Evolutionary conservation across 495 filamentous ascomycete genomes (phyloP), one percentile per base, ranked within the genome.

Genomic region (Penicillium bialowiezense): DNA sequence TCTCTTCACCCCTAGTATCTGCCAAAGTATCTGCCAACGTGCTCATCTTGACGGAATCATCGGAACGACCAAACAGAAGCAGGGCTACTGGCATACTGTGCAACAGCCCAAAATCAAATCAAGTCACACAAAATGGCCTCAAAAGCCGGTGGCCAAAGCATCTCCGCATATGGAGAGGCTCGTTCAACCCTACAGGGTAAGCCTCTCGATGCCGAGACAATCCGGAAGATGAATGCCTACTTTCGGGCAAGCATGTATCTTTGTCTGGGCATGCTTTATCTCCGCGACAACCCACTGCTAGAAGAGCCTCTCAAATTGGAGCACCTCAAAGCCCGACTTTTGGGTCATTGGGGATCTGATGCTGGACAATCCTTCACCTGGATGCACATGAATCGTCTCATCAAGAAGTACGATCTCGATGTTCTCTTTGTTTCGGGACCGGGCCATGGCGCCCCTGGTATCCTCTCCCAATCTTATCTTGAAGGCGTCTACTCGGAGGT

Each of bases 331-430:
- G 74, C 75, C 31, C 81, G 86, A 19, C 73, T 88, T 2, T 73
- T 89, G 6, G 86, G 86, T 20, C 86, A 89, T 60, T 89, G 86
- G 75, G 86, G 86, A 44, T 85, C 82, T 6, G 84, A 86, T 41
- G 82, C 86, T 13, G 86, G 85, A 23, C 86, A 88, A 61, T 81
- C 81, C 23, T 87, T 89, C 66, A 85, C 85, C 21, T 88, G 82
- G 70, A 84, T 87, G 67, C 86, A 89, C 65, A 84, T 87, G 78
- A 88, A 88, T 69, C 78, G 84, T 40, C 73, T 88, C 21, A 86
- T 88, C 72, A 87, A 81, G 61, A 88, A 88, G 63, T 88, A 88
- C 58, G 75, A 85, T 49, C 68, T 89, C 43, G 78, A 88, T 56
- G 73, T 78, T 15, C 74, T 88, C 50, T 88, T 85, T 62, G 65